Evolutionary conservation across 306 rosid species (phyloP).

Genomic region (Begonia peltatifolia): DNA sequence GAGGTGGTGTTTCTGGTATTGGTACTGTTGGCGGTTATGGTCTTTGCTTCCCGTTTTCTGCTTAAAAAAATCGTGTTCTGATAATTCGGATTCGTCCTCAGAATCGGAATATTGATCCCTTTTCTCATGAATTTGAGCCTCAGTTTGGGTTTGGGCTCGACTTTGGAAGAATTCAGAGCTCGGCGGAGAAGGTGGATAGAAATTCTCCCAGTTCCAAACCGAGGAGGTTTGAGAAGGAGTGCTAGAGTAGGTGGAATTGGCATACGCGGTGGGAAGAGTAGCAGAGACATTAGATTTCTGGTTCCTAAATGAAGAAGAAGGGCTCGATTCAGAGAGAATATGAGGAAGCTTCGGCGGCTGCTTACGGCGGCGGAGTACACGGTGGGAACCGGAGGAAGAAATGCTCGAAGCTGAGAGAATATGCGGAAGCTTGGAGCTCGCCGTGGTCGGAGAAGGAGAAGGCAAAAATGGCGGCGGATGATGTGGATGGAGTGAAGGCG

Average conservation of each 20-base stretch:
- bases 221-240: constrained; percentile 95
- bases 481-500: constrained; percentile 28
- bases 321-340: constrained; percentile 78
- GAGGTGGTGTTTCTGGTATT: constrained; percentile 17
- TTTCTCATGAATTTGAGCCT: constrained; percentile 4
- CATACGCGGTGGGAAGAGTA: constrained; percentile 51
- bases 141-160: constrained; percentile 11
- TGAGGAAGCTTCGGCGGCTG: constrained; percentile 70
- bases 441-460: constrained; percentile 34
- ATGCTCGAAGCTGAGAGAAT: constrained; percentile 25
- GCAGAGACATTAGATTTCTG: constrained; percentile 31
- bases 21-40: constrained; percentile 1
- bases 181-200: constrained; percentile 93
- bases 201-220: constrained; percentile 93
- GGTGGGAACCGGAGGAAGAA: constrained; percentile 14
- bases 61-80: constrained; percentile 37
- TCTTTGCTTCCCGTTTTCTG: constrained; percentile 3
- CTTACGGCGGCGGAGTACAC: constrained; percentile 29
- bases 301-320: constrained; percentile 44
- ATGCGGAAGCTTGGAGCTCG: constrained; percentile 53
- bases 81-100: constrained; percentile 30
- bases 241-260: constrained; percentile 57
- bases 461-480: constrained; percentile 21
- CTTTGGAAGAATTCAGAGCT: constrained; percentile 58
- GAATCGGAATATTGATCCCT: constrained; percentile 5